phyloP scores from a whole-genome alignment of 2,329 filamentous ascomycete genomes.

The Epichloe elymi region DNA sequence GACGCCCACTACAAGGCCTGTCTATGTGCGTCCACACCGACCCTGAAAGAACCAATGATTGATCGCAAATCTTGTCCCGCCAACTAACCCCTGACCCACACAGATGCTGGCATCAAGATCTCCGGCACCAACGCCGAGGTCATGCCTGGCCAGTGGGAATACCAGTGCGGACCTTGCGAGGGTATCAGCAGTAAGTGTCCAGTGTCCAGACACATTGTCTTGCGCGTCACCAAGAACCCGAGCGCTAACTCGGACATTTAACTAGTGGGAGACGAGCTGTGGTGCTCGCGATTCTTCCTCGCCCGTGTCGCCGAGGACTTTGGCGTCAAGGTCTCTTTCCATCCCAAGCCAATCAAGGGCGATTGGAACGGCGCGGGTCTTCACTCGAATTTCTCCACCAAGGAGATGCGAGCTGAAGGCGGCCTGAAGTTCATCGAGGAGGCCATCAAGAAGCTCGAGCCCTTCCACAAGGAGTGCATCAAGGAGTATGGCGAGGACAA shows the following conservation, averaged over 20 bases:
- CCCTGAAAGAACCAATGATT: too few relatives aligned
- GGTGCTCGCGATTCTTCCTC: conserved; percentile 72
- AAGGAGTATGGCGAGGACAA: conserved; percentile 94
- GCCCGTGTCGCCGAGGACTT: conserved; percentile 91
- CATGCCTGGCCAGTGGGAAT: conserved; percentile 84
- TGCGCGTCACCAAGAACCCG: too few relatives aligned
- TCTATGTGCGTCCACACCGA: conserved; percentile 38
- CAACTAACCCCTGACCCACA: not conserved
- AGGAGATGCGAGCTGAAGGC: conserved; percentile 77
- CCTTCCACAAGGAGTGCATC: conserved; percentile 72
- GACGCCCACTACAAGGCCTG: conserved; percentile 53
- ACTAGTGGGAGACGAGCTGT: conserved; percentile 86
- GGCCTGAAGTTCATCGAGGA: conserved; percentile 93
- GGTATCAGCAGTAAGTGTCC: conserved; percentile 63
- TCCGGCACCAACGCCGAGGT: conserved; percentile 99
- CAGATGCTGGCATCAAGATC: conserved; percentile 72
- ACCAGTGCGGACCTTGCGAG: conserved; percentile 82
- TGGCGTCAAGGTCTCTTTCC: conserved; percentile 86
- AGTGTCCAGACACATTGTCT: conserved; percentile 20
- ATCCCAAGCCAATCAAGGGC: conserved; percentile 89
- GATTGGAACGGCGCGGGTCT: conserved; percentile 92
- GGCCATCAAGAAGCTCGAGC: conserved; percentile 71
- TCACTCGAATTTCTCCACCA: conserved; percentile 86
- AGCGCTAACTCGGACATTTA: not conserved
- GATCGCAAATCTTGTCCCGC: not conserved